These are phyloP conservation scores for Zea mays DNA, from an alignment of 176 grass and related monocot species.

Conservation along the genomic window DNA sequence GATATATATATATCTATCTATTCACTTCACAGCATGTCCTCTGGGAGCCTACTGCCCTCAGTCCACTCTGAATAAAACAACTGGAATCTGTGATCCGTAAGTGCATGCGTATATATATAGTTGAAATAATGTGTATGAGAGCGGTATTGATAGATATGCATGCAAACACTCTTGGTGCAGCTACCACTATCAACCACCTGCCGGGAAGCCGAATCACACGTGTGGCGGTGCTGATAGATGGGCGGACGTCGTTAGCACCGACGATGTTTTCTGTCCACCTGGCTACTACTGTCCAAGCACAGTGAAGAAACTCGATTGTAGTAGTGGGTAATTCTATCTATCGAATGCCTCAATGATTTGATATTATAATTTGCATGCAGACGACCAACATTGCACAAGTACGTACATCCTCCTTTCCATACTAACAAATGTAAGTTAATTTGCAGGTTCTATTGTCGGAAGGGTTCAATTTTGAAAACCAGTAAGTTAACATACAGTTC, in stretches of 20 bases:
- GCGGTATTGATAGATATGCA: too few species aligned
- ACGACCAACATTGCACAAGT: too few species aligned
- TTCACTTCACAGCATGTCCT: slow-evolving; percentile 60
- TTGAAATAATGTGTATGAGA: background rate
- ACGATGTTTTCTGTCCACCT: slow-evolving; percentile 77
- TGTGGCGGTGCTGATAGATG: slow-evolving; percentile 80
- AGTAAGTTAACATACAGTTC: slow-evolving; percentile 59
- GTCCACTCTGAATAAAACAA: slow-evolving; percentile 70
- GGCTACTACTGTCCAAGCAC: slow-evolving; percentile 92
- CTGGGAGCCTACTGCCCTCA: slow-evolving; percentile 81
- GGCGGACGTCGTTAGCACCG: slow-evolving; percentile 63
- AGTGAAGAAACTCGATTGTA: slow-evolving; percentile 72
- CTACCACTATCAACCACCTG: slow-evolving; percentile 79
- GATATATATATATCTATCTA: too few species aligned
- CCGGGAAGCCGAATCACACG: slow-evolving; percentile 73
- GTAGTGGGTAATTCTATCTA: slow-evolving; percentile 90
- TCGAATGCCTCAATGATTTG: slow-evolving; percentile 31
- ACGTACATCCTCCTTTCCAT: background rate
- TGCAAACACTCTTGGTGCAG: slow-evolving; percentile 27
- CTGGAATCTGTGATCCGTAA: slow-evolving; percentile 92
- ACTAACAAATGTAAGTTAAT: slow-evolving; percentile 7
- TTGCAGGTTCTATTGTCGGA: slow-evolving; percentile 84
- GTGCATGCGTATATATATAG: slow-evolving; percentile 11
- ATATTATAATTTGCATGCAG: background rate
- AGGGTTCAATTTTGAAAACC: slow-evolving; percentile 58